phyloP scores from a whole-genome alignment of 108 stramenopile species.

The Nannochloropsis salina region DNA sequence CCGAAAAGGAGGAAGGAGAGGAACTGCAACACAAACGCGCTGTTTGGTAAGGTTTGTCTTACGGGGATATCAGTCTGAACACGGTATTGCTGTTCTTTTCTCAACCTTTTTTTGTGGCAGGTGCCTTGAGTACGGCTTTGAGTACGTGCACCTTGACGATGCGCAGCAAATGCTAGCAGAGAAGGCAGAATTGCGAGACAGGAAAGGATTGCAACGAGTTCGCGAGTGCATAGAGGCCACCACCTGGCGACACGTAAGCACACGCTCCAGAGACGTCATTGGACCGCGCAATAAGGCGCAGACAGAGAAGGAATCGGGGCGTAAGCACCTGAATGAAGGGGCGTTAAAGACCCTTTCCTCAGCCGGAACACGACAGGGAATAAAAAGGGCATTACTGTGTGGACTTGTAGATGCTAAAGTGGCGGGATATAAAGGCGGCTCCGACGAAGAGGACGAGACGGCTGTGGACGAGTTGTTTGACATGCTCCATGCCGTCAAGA shows the following conservation, averaged over 20 bases:
- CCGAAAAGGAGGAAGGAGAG: not conserved
- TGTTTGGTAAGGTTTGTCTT: not conserved
- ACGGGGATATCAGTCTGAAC: not conserved
- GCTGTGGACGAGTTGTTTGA: not conserved
- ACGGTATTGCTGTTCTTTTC: not conserved
- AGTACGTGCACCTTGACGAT: not conserved
- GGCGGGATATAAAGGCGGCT: not conserved
- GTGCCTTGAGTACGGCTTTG: slow-evolving; percentile 9
- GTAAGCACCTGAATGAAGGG: not conserved
- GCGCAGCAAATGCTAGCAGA: not conserved
- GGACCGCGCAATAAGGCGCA: not conserved
- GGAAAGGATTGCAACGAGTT: not conserved
- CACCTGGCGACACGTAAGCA: not conserved
- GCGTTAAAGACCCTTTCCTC: not conserved
- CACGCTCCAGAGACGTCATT: not conserved
- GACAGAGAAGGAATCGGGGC: not conserved
- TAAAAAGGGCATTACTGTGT: not conserved
- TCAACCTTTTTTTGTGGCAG: not conserved
- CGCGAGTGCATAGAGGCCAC: not conserved
- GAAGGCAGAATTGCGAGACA: not conserved
- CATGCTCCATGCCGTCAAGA: not conserved
- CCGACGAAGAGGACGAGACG: not conserved
- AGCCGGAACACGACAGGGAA: no score
- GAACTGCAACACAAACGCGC: not conserved
- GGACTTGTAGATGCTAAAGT: not conserved